These are phyloP conservation scores for Amyloporia xantha DNA, from an alignment of 768 basidiomycete species.

Conservation along the genomic window DNA sequence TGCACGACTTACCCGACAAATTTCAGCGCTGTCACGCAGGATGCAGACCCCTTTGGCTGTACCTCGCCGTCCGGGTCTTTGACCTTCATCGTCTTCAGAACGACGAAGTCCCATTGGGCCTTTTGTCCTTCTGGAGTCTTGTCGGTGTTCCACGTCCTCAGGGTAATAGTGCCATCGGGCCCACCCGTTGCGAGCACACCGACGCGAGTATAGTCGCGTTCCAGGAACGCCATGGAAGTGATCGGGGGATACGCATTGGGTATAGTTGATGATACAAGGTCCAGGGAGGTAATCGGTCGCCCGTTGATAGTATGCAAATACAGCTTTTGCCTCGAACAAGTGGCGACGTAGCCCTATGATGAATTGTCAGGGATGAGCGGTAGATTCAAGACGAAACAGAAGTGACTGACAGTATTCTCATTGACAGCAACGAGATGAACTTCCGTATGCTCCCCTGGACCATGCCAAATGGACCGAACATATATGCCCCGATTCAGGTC, in stretches of 20 bases:
- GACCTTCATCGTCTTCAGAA: slow-evolving; percentile 60
- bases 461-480: slow-evolving; percentile 74
- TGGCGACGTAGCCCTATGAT: slow-evolving; percentile 76
- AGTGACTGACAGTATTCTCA: slow-evolving; percentile 69
- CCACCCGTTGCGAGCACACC: slow-evolving; percentile 80
- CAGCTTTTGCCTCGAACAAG: slow-evolving; percentile 65
- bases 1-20: slow-evolving; percentile 61
- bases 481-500: slow-evolving; percentile 83
- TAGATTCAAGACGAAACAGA: not conserved
- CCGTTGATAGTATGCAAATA: slow-evolving; percentile 86
- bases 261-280: slow-evolving; percentile 42
- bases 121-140: slow-evolving; percentile 59
- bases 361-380: slow-evolving; percentile 4
- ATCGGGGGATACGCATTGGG: slow-evolving; percentile 43
- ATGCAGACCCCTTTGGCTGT: slow-evolving; percentile 33
- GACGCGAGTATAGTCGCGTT: slow-evolving; percentile 75
- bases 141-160: slow-evolving; percentile 84
- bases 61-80: slow-evolving; percentile 27
- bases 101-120: slow-evolving; percentile 71
- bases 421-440: slow-evolving; percentile 74
- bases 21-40: slow-evolving; percentile 68
- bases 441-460: slow-evolving; percentile 26
- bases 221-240: slow-evolving; percentile 78
- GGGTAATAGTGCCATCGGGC: slow-evolving; percentile 64
- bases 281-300: slow-evolving; percentile 64